Evolutionary conservation across 768 basidiomycete genomes (phyloP).

Genomic region (Tylopilus cervinicoccineus): DNA sequence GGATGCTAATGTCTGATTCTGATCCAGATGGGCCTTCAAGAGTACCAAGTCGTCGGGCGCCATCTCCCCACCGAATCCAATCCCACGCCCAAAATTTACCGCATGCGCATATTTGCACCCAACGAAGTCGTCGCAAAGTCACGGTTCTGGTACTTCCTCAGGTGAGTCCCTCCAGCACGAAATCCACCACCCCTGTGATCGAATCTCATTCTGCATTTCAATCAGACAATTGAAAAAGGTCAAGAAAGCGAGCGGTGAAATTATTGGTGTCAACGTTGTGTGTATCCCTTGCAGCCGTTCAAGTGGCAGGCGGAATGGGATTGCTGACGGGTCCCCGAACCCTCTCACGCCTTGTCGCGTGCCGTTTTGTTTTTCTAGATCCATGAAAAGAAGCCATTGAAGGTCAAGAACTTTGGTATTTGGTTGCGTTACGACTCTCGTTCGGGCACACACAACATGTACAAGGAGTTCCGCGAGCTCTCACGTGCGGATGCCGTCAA

Average conservation of each 20-base stretch:
- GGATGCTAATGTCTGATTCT: conserved; percentile 11
- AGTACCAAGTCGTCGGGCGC: conserved; percentile 97
- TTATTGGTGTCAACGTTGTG: conserved; percentile 97
- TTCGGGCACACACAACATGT: conserved; percentile 99
- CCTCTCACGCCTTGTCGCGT: conserved; percentile 2
- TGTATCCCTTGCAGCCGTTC: conserved; percentile 75
- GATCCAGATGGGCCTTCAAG: conserved; percentile 69
- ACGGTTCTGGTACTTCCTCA: conserved; percentile 99
- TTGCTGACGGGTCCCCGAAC: conserved; percentile 40
- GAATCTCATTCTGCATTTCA: not conserved
- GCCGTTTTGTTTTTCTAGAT: conserved; percentile 57
- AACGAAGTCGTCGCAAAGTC: conserved; percentile 99
- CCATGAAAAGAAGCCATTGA: conserved; percentile 94
- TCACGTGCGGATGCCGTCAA: conserved; percentile 93
- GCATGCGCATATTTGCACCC: conserved; percentile 99
- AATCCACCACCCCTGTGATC: not conserved
- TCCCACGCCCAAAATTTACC: conserved; percentile 96
- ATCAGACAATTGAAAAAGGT: conserved; percentile 93
- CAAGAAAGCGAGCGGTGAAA: conserved; percentile 99
- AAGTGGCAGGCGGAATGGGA: conserved; percentile 84
- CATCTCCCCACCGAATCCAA: conserved; percentile 93
- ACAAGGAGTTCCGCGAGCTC: conserved; percentile 99
- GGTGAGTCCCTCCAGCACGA: conserved; percentile 41
- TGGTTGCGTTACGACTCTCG: conserved; percentile 99
- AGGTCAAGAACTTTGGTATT: conserved; percentile 99